These are phyloP conservation scores for Schoenoplectus triqueter DNA, from an alignment of 202 grass and related monocot species.

Conservation along the genomic window DNA sequence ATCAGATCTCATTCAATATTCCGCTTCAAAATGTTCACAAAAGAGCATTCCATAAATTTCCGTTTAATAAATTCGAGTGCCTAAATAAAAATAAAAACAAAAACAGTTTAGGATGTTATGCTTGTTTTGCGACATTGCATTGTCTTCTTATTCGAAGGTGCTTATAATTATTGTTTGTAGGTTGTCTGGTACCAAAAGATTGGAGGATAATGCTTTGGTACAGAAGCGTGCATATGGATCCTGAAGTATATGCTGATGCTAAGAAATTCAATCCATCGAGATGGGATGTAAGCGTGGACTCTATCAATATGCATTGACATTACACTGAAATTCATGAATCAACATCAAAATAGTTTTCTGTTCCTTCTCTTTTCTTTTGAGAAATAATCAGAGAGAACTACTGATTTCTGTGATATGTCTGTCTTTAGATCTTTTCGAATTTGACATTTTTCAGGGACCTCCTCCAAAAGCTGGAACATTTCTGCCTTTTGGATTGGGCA, in stretches of 20 bases:
- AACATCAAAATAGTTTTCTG: background rate
- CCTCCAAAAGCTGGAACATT: conserved; percentile 70
- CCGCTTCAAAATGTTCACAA: no score
- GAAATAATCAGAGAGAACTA: background rate
- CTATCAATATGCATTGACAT: background rate
- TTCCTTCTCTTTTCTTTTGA: conserved; percentile 6
- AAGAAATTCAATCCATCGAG: conserved; percentile 74
- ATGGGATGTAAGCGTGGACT: conserved; percentile 67
- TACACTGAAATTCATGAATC: background rate
- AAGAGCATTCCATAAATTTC: background rate
- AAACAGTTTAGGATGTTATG: conserved; percentile 7
- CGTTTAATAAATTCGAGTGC: background rate
- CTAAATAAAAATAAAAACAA: background rate
- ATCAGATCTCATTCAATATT: background rate
- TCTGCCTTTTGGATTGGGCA: conserved; percentile 68
- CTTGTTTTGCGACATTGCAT: conserved; percentile 10
- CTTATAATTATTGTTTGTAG: conserved; percentile 38
- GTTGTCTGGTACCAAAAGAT: conserved; percentile 81
- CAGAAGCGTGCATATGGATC: conserved; percentile 84
- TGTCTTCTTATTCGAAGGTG: background rate
- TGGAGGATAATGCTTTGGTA: conserved; percentile 93
- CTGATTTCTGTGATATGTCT: background rate
- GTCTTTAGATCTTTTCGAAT: conserved; percentile 9
- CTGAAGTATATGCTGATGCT: conserved; percentile 62
- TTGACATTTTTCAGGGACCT: conserved; percentile 47